Conservation (phyloP, 768 basidiomycete genomes). For the Tulasnella sp. region DNA sequence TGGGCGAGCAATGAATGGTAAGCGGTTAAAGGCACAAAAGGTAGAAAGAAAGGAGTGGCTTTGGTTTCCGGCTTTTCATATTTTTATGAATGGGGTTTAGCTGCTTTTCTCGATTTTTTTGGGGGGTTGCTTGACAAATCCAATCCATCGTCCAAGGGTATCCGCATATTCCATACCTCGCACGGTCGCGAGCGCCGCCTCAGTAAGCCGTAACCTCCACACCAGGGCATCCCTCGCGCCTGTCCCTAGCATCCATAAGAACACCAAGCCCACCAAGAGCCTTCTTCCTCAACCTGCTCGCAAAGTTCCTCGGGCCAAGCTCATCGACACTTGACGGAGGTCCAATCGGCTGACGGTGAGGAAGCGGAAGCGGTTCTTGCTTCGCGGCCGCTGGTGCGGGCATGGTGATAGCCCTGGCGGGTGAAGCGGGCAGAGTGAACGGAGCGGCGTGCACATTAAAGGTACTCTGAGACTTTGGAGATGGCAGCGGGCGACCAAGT, state of each 20-base stretch:
- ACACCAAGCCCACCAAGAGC: slow-evolving; percentile 71
- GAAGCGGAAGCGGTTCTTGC: slow-evolving; percentile 24
- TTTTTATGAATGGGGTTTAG: slow-evolving; percentile 11
- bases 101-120: slow-evolving; percentile 15
- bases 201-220: slow-evolving; percentile 53
- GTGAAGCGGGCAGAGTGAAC: slow-evolving; percentile 19
- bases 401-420: slow-evolving; percentile 23
- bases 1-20: slow-evolving; percentile 2
- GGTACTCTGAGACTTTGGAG: not conserved
- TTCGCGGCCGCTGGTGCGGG: slow-evolving; percentile 35
- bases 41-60: slow-evolving; percentile 3
- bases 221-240: slow-evolving; percentile 38
- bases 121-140: slow-evolving; percentile 23
- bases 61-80: slow-evolving; percentile 21
- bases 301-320: slow-evolving; percentile 81
- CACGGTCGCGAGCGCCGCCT: slow-evolving; percentile 21
- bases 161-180: no score
- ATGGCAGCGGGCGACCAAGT: slow-evolving; percentile 50
- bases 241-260: slow-evolving; percentile 72
- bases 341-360: slow-evolving; percentile 71
- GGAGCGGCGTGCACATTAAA: slow-evolving; percentile 28
- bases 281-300: slow-evolving; percentile 70
- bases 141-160: slow-evolving; percentile 19
- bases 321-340: slow-evolving; percentile 81
- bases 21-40: slow-evolving; percentile 11